Base-by-base conservation (phyloP, 192 early-diverging fungal species). In the Coemansia sp. region DNA sequence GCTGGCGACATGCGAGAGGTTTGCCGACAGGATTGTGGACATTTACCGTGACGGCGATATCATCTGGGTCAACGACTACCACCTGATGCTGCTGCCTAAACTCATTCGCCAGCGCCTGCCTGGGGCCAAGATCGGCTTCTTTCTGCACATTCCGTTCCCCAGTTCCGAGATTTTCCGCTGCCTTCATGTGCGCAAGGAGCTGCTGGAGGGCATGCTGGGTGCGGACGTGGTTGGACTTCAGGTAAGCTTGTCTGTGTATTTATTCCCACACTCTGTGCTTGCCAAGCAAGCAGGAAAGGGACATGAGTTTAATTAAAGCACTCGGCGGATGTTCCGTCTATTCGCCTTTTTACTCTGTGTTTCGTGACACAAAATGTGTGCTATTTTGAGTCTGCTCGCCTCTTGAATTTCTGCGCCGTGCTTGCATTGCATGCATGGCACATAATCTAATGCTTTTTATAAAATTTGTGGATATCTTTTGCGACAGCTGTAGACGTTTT, bases 21-120 rank as follows among this genome's bases (percentile, higher is more conserved):
- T 97, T 82, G 93, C 94, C 5, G 85, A 94, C 47, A 81, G 82
- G 9, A 92, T 98, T 58, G 84, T 82, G 10, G 81, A 86, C 60
- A 82, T 82, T 38, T 93, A 98, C 70, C 84, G 84, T 25, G 79
- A 83, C 9, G 91, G 90, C 36, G 96, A 98, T 73, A 89, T 95
- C 55, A 90, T 98, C 60, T 98, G 94, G 94, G 85, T 98, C 64
- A 96, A 98, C 70, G 96, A 98, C 83, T 98, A 98, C 68, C 96
- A 98, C 71, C 81, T 98, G 53, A 92, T 97, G 90, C 82, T 98
- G 40, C 85, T 98, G 20, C 96, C 96, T 4, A 77, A 74, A 49
- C 89, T 98, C 86, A 75, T 98, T 31, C 85, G 96, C 48, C 76
- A 92, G 79, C 84, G 83, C 11, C 69, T 96, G 25, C 96, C 96